Evolutionary conservation across 2,329 filamentous ascomycete genomes (phyloP), one percentile per base, ranked within the genome.

Genomic region (Sarocladium kiliense): DNA sequence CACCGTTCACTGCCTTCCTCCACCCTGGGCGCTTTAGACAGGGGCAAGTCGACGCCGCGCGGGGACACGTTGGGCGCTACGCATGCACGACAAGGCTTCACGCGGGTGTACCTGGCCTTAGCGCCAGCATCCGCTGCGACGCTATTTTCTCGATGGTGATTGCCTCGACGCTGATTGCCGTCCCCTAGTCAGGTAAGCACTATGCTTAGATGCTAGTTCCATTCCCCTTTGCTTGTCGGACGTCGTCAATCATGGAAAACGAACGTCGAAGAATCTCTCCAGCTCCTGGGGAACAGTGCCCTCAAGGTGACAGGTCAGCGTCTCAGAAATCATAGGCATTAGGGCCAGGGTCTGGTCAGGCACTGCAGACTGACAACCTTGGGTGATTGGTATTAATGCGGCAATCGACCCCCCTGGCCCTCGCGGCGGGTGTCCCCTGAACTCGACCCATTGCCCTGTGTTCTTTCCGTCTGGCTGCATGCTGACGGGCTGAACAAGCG

Each of bases 1-100:
- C 47, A 51, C 47, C 47, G 47, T 34, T 34, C 27, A 49, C 44
- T 49, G 44, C 47, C n/a, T 9, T 30, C 27, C 47, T 34, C 44
- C 44, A 49, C 44, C 47, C 27, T 34, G 47, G 7, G 47, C 47
- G 41, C 41, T 30, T 32, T 49, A 49, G 44, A 21, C 44, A 49
- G 44, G 44, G 44, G 44, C 26, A 32, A 6, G 3, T n/a, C 14
- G 18, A 19, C 44, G 44, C 44, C 44, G 44, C 44, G 44, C 26
- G 44, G 44, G 44, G 47, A 18, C 47, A 19, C n/a, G 47, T 3
- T 36, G 47, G 27, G 14, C 10, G 11, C n/a, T 47, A 30, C n/a
- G 44, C 25, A 47, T n/a, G 25, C 3, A 3, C 23, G 25, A 21
- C 44, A 10, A n/a, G 44, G 4, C 25, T 51, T 34, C 47, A 51